These are phyloP conservation scores for Quercus tomentella DNA, from an alignment of 331 rosid species.

Conservation along the genomic window DNA sequence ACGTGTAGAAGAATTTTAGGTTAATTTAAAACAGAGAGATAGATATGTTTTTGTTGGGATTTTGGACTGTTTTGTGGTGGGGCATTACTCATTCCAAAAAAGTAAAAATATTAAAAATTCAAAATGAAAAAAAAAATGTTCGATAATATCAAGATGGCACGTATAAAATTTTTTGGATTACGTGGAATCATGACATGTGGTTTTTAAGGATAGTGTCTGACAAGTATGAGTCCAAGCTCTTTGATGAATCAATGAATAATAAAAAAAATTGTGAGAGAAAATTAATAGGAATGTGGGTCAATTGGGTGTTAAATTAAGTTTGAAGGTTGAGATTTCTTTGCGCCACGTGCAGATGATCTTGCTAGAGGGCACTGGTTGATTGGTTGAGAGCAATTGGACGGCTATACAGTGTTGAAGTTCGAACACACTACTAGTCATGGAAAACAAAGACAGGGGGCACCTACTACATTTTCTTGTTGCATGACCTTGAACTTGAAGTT, in stretches of 20 bases:
- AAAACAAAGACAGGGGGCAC: constrained; percentile 7
- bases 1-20: constrained; percentile 32
- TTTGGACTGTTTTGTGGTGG: neutral
- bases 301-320: constrained; percentile 18
- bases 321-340: neutral
- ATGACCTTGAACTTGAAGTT: too few species aligned
- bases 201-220: constrained; percentile 6
- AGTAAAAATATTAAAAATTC: neutral
- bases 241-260: constrained; percentile 12
- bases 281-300: constrained; percentile 4
- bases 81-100: neutral
- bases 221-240: neutral
- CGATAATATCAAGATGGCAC: neutral
- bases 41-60: neutral
- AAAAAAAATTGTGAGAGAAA: neutral
- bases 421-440: neutral
- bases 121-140: neutral
- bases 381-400: constrained; percentile 13
- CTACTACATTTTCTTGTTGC: neutral
- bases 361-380: constrained; percentile 14
- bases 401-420: constrained; percentile 8
- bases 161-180: neutral
- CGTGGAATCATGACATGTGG: neutral
- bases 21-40: neutral
- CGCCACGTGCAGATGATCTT: constrained; percentile 39